Conservation (phyloP, 176 grass and related monocot species). For the Typha latifolia region DNA sequence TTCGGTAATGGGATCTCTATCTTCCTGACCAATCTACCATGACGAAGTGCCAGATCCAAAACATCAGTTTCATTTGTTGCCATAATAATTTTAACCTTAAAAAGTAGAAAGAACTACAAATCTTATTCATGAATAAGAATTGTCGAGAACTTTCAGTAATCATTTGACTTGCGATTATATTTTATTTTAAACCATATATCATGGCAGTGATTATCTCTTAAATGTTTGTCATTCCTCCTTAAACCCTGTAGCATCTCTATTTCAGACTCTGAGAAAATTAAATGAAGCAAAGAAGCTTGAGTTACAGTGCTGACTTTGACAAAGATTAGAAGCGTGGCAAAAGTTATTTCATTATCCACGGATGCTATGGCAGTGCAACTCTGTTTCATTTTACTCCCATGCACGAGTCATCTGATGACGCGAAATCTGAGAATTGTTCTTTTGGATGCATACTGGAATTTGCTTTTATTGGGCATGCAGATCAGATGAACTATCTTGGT, state of each 20-base stretch:
- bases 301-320: constrained; percentile 78
- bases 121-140: neutral
- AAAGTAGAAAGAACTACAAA: neutral
- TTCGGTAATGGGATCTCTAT: constrained; percentile 93
- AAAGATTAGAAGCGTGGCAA: constrained; percentile 34
- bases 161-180: too few relatives aligned
- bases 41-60: constrained; percentile 74
- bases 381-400: too few relatives aligned
- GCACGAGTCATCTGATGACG: too few relatives aligned
- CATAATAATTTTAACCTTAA: constrained; percentile 98
- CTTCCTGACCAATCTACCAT: constrained; percentile 79
- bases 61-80: constrained; percentile 89
- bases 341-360: neutral
- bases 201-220: too few relatives aligned
- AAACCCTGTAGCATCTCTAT: neutral
- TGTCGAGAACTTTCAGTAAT: too few relatives aligned
- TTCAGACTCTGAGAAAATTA: constrained; percentile 76
- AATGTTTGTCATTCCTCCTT: too few relatives aligned
- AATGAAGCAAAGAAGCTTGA: constrained; percentile 93
- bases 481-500: too few relatives aligned
- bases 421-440: too few relatives aligned
- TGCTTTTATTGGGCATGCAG: too few relatives aligned
- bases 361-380: too few relatives aligned
- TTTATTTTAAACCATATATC: too few relatives aligned
- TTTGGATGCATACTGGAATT: too few relatives aligned